Evolutionary conservation across 2,329 filamentous ascomycete genomes (phyloP), one percentile per base, ranked within the genome.

Genomic region (Fusarium sp.): DNA sequence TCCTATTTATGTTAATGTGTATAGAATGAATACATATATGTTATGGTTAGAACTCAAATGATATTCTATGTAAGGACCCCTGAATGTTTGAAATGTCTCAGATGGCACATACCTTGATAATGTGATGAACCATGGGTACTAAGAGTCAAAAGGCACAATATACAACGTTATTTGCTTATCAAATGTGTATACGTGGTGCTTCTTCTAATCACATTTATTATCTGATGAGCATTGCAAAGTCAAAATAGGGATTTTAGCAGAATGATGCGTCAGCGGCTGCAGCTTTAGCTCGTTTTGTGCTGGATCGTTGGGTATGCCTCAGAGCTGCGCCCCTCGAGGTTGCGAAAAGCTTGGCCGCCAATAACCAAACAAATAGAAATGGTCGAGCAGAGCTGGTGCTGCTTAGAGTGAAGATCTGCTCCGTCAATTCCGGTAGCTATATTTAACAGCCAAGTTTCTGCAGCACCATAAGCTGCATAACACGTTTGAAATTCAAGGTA

Each of bases 221-320:
- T 57, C 37, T 49, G 44, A 45, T 44, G 27, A 40, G 49, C 48
- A 26, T 32, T 60, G 45, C n/a, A 46, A 33, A 32, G 35, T 45
- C 46, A 23, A 38, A 59, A 64, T 49, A 53, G 27, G 20, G 14
- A 37, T 45, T 56, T 64, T 41, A 33, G 53, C 44, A 53, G 63
- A 20, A 60, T 55, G 13, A 49, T 53, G 71, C 69, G 68, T 71
- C 69, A 71, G 68, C 35, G 68, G 69, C 69, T 65, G 49, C 41
- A 38, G 38, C 64, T 69, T 60, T 35, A 35, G 40, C 41, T 38
- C 23, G 38, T 46, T 60, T 15, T 30, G 63, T 71, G 49, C 23
- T 30, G 30, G 64, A 71, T 64, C 52, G 33, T 45, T 46, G 35
- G 27, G 33, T 42, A 32, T 61, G 60, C 57, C 57, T 60, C 49